A percentile compares a stretch with the other conserved stretches of the same genome.
Evolutionary conservation across 2,329 filamentous ascomycete genomes (phyloP).

Genomic region (Grosmannia clavigera): DNA sequence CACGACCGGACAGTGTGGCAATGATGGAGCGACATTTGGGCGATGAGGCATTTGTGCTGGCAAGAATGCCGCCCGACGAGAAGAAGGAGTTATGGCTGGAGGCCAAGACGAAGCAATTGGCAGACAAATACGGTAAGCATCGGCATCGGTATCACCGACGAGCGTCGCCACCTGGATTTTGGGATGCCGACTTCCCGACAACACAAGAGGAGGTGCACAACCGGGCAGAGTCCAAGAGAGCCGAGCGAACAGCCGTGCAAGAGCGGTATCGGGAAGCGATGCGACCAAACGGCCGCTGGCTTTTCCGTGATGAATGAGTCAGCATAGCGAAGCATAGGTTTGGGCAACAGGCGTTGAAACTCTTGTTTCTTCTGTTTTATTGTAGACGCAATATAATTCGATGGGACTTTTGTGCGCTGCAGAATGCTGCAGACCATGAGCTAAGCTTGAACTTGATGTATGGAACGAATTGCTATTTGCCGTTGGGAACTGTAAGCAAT

Average conservation of each 20-base stretch:
- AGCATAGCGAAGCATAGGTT: background rate
- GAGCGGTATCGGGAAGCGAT: constrained; percentile 74
- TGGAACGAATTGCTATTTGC: background rate
- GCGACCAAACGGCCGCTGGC: constrained; percentile 61
- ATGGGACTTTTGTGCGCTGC: background rate
- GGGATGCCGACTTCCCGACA: constrained; percentile 77
- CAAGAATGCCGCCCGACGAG: constrained; percentile 45
- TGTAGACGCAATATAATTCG: background rate
- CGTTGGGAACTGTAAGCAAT: background rate
- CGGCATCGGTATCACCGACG: constrained; percentile 59
- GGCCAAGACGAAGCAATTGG: constrained; percentile 60
- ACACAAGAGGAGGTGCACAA: constrained; percentile 69
- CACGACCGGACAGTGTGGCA: constrained; percentile 28
- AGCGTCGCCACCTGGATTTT: constrained; percentile 74
- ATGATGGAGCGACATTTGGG: constrained; percentile 47
- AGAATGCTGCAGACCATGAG: background rate
- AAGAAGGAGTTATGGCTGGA: constrained; percentile 57
- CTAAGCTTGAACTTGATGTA: background rate
- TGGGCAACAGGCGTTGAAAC: background rate
- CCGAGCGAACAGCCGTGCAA: constrained; percentile 52
- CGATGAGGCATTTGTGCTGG: constrained; percentile 45
- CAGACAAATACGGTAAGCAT: constrained; percentile 67
- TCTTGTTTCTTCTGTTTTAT: background rate
- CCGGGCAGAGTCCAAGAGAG: constrained; percentile 48
- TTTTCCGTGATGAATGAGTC: constrained; percentile 64